A percentile compares a stretch with the other conserved stretches of the same genome.
phyloP scores from a whole-genome alignment of 2,329 filamentous ascomycete genomes.

The Furcasterigmium sp. region DNA sequence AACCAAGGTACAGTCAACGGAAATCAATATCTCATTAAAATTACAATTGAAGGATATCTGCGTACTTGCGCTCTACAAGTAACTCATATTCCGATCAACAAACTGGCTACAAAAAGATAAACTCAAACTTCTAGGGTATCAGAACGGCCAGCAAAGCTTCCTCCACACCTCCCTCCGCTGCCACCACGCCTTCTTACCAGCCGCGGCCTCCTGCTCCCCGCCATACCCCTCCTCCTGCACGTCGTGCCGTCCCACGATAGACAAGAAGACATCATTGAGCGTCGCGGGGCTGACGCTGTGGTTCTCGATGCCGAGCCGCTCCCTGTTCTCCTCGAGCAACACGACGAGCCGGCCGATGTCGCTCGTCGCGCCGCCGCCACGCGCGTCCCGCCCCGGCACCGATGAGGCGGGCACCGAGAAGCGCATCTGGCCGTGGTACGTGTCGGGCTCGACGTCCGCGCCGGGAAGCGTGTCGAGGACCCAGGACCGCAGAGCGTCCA shows the following conservation, averaged over 20 bases:
- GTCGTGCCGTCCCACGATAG: slow-evolving; percentile 76
- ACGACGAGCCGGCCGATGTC: slow-evolving; percentile 67
- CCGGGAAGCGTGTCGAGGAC: slow-evolving; percentile 54
- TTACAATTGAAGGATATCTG: too few relatives aligned
- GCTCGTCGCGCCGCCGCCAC: slow-evolving; percentile 25
- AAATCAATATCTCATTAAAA: too few relatives aligned
- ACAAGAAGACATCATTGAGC: slow-evolving; percentile 84
- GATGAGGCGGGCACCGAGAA: slow-evolving; percentile 15
- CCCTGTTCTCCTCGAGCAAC: slow-evolving; percentile 65
- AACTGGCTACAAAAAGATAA: too few relatives aligned
- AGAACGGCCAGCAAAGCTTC: too few relatives aligned
- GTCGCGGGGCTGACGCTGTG: slow-evolving; percentile 85
- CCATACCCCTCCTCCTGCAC: slow-evolving; percentile 65
- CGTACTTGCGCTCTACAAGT: too few relatives aligned
- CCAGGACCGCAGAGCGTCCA: slow-evolving; percentile 62
- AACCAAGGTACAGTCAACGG: too few relatives aligned
- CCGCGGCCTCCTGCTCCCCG: neutral
- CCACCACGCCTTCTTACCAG: slow-evolving; percentile 1
- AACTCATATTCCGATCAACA: too few relatives aligned
- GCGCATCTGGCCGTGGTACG: slow-evolving; percentile 25
- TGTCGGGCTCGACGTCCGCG: slow-evolving; percentile 61
- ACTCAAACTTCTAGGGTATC: too few relatives aligned
- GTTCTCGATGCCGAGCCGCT: slow-evolving; percentile 68
- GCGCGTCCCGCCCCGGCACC: neutral
- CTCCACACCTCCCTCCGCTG: too few relatives aligned